phyloP scores from a whole-genome alignment of 169 alveolate genomes.

The Plasmodium gaboni region DNA sequence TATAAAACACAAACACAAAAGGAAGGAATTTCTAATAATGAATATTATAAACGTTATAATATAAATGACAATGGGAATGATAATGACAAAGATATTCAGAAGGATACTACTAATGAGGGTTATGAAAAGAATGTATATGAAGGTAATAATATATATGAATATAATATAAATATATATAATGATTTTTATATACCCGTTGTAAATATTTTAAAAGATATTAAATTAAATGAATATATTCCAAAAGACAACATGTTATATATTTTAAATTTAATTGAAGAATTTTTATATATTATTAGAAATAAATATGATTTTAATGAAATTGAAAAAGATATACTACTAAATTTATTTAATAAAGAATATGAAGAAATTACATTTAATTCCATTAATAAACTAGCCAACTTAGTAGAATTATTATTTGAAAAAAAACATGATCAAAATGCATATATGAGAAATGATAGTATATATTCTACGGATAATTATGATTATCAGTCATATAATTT shows the following conservation, averaged over 20 bases:
- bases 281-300: slow-evolving; percentile 30
- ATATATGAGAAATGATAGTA: slow-evolving; percentile 9
- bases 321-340: slow-evolving; percentile 51
- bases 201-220: slow-evolving; percentile 38
- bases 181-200: slow-evolving; percentile 58
- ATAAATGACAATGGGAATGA: background rate
- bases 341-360: slow-evolving; percentile 45
- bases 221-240: slow-evolving; percentile 36
- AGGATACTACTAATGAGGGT: background rate
- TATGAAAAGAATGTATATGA: background rate
- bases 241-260: slow-evolving; percentile 57
- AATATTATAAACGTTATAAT: background rate
- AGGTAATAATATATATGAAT: background rate
- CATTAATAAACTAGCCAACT: slow-evolving; percentile 44
- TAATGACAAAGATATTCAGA: background rate
- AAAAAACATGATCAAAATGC: background rate
- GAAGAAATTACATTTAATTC: slow-evolving; percentile 73
- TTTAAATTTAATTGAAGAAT: slow-evolving; percentile 61
- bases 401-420: slow-evolving; percentile 50
- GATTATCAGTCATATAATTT: slow-evolving; percentile 8
- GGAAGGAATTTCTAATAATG: background rate
- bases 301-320: slow-evolving; percentile 17
- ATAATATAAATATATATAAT: slow-evolving; percentile 27
- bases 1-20: background rate
- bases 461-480: slow-evolving; percentile 6